Base-by-base conservation (phyloP, 2,329 filamentous ascomycete genomes). In the Trichoderma citrinoviride region DNA sequence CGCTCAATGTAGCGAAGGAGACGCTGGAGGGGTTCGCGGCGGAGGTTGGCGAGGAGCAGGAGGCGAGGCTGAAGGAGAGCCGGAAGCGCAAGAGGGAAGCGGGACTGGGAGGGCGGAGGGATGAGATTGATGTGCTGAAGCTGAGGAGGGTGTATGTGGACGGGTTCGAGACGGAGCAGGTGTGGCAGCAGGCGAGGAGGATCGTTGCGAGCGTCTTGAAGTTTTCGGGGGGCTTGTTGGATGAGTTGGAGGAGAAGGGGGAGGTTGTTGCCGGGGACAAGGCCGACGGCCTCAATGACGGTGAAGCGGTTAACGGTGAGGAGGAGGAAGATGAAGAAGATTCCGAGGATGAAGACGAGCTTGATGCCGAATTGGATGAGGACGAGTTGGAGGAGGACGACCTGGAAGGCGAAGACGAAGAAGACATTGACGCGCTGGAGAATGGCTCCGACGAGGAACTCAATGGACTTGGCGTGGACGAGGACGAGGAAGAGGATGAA, bases 131-230 rank as follows among this genome's bases (percentile, higher is more conserved):
- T 68, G 79, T 90, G 1, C 74, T 97, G 68, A 92, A 92, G 71
- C 81, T 97, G 71, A 89, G 90, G 71, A 93, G 91, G 76, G 81
- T 99, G 17, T 91, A 97, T 74, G 82, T 92, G 7, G 87, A 96
- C 65, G 95, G 94, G 0, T 97, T 98, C 71, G 91, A 90, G 71
- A 89, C 91, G 12, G 87, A 89, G 21, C 94, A 98, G 77, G 88
- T 99, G 49, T 99, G 94, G 91, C 92, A 97, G 77, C 95, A 99
- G 79, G 90, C 92, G 8, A 89, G 88, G 73, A 87, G 91, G 71
- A 92, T 98, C 21, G 88, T 98, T 65, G 84, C 77, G 14, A 82
- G 82, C 53, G 78, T 84, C 12, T 70, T 87, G 52, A 76, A 79
- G 47, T 81, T 85, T 68, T 82, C 83, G 0, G 77, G 81, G 54